Evolutionary conservation across 1,139 yeast genomes (phyloP).

Genomic region (Hyphopichia fennica): DNA sequence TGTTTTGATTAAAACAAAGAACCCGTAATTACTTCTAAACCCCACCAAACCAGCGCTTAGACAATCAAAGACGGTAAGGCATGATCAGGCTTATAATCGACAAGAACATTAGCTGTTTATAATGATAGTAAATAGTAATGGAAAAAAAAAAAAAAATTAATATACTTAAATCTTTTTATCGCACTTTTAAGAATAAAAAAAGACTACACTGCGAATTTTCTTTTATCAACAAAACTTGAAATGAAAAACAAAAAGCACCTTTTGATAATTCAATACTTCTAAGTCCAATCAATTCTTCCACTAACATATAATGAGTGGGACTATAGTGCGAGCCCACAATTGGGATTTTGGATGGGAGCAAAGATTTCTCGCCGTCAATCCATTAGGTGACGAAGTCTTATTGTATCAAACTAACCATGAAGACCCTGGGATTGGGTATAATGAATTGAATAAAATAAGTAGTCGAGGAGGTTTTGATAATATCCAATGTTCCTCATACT

Average conservation of each 20-base stretch:
- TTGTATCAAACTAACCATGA: slow-evolving; percentile 56
- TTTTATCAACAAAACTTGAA: neutral
- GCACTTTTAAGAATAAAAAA: no score
- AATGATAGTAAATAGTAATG: no score
- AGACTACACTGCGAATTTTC: neutral
- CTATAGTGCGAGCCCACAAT: slow-evolving; percentile 54
- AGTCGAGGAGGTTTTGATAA: slow-evolving; percentile 68
- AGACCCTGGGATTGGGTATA: slow-evolving; percentile 33
- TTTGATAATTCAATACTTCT: no score
- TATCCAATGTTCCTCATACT: slow-evolving; percentile 71
- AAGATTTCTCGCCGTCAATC: slow-evolving; percentile 61
- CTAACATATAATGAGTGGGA: slow-evolving; percentile 44
- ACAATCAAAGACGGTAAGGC: no score
- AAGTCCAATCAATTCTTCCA: no score
- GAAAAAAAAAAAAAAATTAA: no score
- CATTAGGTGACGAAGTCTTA: slow-evolving; percentile 67
- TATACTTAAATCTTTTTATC: no score
- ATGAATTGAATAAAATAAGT: slow-evolving; percentile 45
- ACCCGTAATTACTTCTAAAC: no score
- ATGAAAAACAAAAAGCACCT: neutral
- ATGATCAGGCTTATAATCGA: no score
- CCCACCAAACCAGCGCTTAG: no score
- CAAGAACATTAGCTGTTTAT: no score
- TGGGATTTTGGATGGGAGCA: slow-evolving; percentile 62
- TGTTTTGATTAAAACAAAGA: neutral